phyloP scores from a whole-genome alignment of 192 early-diverging fungal genomes.

The Coemansia pectinata region DNA sequence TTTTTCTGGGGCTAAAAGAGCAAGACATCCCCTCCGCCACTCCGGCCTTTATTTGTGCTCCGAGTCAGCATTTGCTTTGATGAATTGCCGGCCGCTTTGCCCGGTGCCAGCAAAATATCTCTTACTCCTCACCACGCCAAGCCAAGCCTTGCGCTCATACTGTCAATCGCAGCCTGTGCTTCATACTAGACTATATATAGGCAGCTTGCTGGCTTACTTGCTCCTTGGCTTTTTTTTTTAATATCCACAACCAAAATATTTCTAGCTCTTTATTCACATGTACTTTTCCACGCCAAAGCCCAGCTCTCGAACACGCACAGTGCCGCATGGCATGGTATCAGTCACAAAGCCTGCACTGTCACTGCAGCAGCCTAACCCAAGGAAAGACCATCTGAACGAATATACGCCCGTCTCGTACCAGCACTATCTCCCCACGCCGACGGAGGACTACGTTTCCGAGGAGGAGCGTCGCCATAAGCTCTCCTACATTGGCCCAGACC shows the following conservation, averaged over 20 bases:
- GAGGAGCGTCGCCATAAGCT: conserved; percentile 6
- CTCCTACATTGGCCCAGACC: conserved; percentile 16
- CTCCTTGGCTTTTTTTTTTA: neutral
- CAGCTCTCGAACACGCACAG: conserved; percentile 10
- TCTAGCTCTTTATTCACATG: neutral
- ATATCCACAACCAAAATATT: neutral
- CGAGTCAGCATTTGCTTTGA: conserved; percentile 3
- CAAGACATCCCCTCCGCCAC: neutral
- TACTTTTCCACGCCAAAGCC: conserved; percentile 14
- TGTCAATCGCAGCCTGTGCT: neutral
- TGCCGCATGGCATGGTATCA: neutral
- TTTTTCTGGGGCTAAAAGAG: neutral
- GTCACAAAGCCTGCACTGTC: neutral
- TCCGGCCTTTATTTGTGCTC: neutral
- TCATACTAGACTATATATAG: neutral
- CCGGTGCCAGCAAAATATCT: conserved; percentile 8
- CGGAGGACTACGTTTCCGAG: conserved; percentile 12
- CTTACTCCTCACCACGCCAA: neutral
- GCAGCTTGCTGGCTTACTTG: neutral
- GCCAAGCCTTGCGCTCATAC: neutral
- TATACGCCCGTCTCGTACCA: neutral
- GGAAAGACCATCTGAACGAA: neutral
- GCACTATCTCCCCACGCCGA: conserved; percentile 11
- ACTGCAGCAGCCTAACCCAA: neutral
- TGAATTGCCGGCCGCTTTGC: neutral